Percentiles rank a stretch among this genome's conserved stretches.
phyloP scores from a whole-genome alignment of 352 stramenopile species.

The Pythium dissimile region DNA sequence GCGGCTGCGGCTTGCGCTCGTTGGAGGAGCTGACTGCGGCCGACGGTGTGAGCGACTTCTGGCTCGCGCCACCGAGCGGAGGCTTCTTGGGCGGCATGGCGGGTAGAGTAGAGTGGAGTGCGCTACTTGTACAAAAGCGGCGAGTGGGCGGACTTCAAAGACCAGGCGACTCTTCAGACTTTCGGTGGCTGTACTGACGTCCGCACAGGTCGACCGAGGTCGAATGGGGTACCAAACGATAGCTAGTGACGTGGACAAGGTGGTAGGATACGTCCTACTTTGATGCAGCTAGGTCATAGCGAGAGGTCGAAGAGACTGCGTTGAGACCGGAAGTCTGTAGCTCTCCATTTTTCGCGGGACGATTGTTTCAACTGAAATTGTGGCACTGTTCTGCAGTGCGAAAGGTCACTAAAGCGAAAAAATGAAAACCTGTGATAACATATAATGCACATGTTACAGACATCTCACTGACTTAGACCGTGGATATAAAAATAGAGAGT shows the following conservation, averaged over 20 bases:
- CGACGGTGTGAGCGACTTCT: constrained; percentile 8
- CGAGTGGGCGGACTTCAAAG: background rate
- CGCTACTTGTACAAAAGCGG: too few relatives aligned
- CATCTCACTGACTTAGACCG: background rate
- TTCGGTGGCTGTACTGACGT: background rate
- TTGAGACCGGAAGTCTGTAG: too few relatives aligned
- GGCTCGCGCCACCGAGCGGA: constrained; percentile 21
- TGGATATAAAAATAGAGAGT: constrained; percentile 20
- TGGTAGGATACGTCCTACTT: too few relatives aligned
- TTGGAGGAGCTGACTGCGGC: background rate
- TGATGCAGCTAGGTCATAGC: too few relatives aligned
- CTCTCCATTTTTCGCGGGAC: too few relatives aligned
- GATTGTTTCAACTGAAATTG: too few relatives aligned
- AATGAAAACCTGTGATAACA: background rate
- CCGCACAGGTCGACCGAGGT: background rate
- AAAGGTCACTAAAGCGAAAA: constrained; percentile 2
- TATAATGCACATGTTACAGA: constrained; percentile 17
- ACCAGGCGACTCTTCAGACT: constrained; percentile 7
- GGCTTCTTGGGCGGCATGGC: constrained; percentile 48
- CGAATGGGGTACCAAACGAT: background rate
- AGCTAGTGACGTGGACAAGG: background rate
- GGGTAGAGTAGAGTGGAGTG: too few relatives aligned
- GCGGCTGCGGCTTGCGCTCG: constrained; percentile 24
- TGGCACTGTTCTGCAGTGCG: too few relatives aligned
- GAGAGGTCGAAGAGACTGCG: too few relatives aligned